Conservation (phyloP, 2,329 filamentous ascomycete species). For the Thielaviopsis ethacetica region DNA sequence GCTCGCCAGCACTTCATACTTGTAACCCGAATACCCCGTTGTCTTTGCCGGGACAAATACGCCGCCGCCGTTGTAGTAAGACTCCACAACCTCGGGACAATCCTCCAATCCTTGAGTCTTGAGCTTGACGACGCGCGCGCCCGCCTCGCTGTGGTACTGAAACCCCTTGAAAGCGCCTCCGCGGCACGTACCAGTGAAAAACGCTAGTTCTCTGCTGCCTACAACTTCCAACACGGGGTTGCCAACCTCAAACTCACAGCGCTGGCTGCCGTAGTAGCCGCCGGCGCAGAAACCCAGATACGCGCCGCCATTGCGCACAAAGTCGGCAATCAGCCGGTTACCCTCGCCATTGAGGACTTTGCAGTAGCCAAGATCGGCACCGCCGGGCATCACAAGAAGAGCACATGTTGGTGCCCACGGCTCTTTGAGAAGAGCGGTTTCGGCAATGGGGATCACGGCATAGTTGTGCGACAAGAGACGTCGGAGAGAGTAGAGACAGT, state of each 20-base stretch:
- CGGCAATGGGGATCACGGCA: conserved; percentile 73
- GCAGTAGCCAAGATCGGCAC: conserved; percentile 87
- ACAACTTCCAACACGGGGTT: conserved; percentile 61
- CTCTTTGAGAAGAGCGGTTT: conserved; percentile 68
- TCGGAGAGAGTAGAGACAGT: conserved; percentile 75
- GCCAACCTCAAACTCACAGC: conserved; percentile 86
- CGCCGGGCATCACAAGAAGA: conserved; percentile 79
- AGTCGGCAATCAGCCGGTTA: conserved; percentile 70
- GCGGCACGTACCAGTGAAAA: conserved; percentile 75
- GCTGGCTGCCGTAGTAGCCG: conserved; percentile 69
- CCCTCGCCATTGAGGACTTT: conserved; percentile 73
- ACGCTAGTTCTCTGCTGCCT: conserved; percentile 67
- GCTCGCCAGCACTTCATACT: conserved; percentile 57
- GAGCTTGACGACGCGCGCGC: conserved; percentile 57
- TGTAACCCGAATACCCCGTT: conserved; percentile 23
- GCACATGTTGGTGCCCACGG: conserved; percentile 82
- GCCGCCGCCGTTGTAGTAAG: conserved; percentile 90
- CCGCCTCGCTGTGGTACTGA: conserved; percentile 73
- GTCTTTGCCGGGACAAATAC: conserved; percentile 66
- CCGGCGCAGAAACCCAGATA: conserved; percentile 92
- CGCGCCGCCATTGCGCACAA: conserved; percentile 66
- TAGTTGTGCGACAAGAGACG: conserved; percentile 79
- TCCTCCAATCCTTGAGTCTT: conserved; percentile 40
- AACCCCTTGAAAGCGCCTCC: conserved; percentile 83
- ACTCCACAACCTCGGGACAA: conserved; percentile 46